These are phyloP conservation scores for Neodidymelliopsis sp. DNA, from an alignment of 2,329 filamentous ascomycete genomes.

Conservation along the genomic window DNA sequence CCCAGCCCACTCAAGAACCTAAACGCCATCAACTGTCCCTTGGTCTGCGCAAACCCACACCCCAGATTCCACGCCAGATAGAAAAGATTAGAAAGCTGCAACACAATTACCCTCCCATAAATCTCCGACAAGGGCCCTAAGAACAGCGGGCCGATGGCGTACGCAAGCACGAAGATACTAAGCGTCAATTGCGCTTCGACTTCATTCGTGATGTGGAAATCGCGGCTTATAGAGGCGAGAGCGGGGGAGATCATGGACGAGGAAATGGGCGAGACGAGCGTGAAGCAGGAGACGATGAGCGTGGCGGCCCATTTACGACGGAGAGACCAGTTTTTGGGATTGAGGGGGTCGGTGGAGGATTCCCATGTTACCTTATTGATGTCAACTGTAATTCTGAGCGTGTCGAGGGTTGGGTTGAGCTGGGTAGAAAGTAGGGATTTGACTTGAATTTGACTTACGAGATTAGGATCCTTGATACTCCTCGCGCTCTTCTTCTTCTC, in stretches of 20 bases:
- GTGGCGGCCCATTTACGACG: conserved; percentile 55
- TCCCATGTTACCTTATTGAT: conserved; percentile 54
- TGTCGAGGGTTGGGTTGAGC: too few species aligned
- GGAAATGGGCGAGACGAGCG: conserved; percentile 50
- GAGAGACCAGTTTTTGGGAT: conserved; percentile 57
- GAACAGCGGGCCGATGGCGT: conserved; percentile 50
- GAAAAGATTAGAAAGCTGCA: conserved; percentile 50
- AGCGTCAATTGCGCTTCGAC: conserved; percentile 45
- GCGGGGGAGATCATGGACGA: conserved; percentile 52
- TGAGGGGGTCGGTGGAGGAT: conserved; percentile 53
- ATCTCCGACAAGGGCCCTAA: conserved; percentile 49
- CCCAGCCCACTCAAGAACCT: conserved; percentile 49
- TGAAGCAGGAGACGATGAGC: conserved; percentile 52
- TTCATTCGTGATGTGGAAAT: conserved; percentile 45
- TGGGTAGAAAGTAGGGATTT: neutral
- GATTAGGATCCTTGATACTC: conserved; percentile 43
- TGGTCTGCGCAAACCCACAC: conserved; percentile 49
- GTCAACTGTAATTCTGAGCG: neutral
- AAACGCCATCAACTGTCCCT: conserved; percentile 46
- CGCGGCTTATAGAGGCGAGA: conserved; percentile 37
- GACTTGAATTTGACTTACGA: conserved; percentile 28
- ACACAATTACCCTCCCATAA: conserved; percentile 48
- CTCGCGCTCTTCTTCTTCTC: conserved; percentile 36
- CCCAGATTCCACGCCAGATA: conserved; percentile 50
- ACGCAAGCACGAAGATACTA: conserved; percentile 51